phyloP scores from a whole-genome alignment of 208 protist genomes.

The Angomonas deanei region DNA sequence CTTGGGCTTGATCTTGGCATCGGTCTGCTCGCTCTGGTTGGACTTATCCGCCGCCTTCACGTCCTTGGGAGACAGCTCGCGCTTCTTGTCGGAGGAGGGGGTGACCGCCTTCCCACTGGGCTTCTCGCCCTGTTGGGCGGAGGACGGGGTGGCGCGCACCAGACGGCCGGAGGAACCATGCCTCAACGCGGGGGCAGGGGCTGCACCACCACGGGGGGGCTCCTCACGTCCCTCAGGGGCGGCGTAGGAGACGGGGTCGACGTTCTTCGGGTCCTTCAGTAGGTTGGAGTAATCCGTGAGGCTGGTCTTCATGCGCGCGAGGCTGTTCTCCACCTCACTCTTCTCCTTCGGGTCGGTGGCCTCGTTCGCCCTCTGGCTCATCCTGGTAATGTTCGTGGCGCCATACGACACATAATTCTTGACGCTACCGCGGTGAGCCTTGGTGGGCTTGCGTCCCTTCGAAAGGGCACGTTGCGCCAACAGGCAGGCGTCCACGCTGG shows the following conservation, averaged over 20 bases:
- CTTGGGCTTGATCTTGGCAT: background rate
- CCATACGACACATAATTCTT: constrained; percentile 38
- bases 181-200: background rate
- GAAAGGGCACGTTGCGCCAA: constrained; percentile 29
- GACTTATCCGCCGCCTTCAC: background rate
- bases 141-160: background rate
- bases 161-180: background rate
- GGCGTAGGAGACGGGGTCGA: constrained; percentile 11
- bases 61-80: background rate
- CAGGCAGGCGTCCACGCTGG: constrained; percentile 22
- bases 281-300: constrained; percentile 34
- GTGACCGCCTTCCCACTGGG: background rate
- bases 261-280: constrained; percentile 25
- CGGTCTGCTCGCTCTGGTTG: background rate
- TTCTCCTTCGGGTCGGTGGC: constrained; percentile 20
- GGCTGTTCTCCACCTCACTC: constrained; percentile 8
- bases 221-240: background rate
- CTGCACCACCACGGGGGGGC: background rate
- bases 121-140: no score
- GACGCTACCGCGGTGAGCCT: constrained; percentile 43
- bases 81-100: background rate
- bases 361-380: constrained; percentile 21
- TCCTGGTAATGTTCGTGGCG: constrained; percentile 13
- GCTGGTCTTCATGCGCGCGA: constrained; percentile 35
- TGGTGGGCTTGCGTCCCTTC: constrained; percentile 20